phyloP scores from a whole-genome alignment of 305 asterid genomes.

The Fraxinus greggii region DNA sequence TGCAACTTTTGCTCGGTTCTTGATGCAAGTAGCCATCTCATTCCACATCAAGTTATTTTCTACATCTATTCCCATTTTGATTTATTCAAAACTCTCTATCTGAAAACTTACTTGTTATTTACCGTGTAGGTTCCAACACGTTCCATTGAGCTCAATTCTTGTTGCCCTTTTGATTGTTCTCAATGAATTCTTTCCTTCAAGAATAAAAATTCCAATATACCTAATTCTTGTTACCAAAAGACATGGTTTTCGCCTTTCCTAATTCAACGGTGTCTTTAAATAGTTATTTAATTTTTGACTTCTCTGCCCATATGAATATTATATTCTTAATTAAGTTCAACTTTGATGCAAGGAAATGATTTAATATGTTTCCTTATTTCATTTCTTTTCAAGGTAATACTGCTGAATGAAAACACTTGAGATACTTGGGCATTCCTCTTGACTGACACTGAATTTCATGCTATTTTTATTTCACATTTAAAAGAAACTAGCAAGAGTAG shows the following conservation, averaged over 20 bases:
- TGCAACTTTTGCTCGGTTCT: background rate
- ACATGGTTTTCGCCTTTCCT: background rate
- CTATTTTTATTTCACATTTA: background rate
- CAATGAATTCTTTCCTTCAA: background rate
- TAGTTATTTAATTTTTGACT: background rate
- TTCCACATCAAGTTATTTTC: background rate
- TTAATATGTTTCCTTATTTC: background rate
- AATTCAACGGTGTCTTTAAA: background rate
- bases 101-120: background rate
- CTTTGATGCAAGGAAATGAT: background rate
- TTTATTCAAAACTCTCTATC: background rate
- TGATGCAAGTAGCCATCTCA: background rate
- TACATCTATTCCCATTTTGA: background rate
- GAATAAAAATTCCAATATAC: background rate
- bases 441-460: background rate
- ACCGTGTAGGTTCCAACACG: background rate
- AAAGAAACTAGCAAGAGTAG: background rate
- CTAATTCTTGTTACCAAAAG: background rate
- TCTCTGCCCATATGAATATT: background rate
- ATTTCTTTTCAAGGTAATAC: conserved; percentile 8
- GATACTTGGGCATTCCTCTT: background rate
- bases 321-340: background rate
- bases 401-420: background rate
- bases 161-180: background rate
- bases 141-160: background rate